Evolutionary conservation across 1,139 yeast genomes (phyloP).

Genomic region (Taphrina flavorubra): DNA sequence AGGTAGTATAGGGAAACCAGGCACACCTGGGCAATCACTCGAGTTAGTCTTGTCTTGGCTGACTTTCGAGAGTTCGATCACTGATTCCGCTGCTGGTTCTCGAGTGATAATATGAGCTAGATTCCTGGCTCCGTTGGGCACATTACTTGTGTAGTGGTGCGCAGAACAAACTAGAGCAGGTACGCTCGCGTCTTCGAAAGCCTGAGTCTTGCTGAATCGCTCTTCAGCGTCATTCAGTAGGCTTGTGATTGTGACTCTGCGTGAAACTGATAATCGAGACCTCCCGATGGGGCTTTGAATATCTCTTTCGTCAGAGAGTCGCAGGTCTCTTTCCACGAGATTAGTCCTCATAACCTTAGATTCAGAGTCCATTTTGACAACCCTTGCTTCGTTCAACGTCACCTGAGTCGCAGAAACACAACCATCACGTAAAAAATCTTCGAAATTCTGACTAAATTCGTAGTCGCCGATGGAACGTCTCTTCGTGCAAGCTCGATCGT

Average conservation of each 20-base stretch:
- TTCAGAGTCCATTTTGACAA: background rate
- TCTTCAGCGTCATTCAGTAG: slow-evolving; percentile 6
- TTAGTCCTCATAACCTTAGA: background rate
- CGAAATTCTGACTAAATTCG: slow-evolving; percentile 24
- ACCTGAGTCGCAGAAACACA: background rate
- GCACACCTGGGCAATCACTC: background rate
- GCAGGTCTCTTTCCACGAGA: too few relatives aligned
- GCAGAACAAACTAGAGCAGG: background rate
- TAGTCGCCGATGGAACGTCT: slow-evolving; percentile 27
- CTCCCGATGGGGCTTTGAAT: background rate
- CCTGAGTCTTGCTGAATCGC: background rate
- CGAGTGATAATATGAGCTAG: background rate
- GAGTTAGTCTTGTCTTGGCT: background rate
- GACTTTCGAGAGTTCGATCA: background rate
- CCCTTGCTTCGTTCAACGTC: background rate
- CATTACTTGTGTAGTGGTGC: background rate
- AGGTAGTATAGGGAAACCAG: slow-evolving; percentile 5
- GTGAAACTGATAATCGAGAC: background rate
- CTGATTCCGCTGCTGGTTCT: slow-evolving; percentile 2
- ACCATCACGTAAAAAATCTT: background rate
- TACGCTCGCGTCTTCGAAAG: background rate
- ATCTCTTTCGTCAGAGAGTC: too few relatives aligned
- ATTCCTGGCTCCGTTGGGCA: background rate
- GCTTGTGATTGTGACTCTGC: slow-evolving; percentile 6
- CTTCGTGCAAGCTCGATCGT: background rate